Evolutionary conservation across 805 yeast species (phyloP).

Genomic region (Ascoidea rubescens): DNA sequence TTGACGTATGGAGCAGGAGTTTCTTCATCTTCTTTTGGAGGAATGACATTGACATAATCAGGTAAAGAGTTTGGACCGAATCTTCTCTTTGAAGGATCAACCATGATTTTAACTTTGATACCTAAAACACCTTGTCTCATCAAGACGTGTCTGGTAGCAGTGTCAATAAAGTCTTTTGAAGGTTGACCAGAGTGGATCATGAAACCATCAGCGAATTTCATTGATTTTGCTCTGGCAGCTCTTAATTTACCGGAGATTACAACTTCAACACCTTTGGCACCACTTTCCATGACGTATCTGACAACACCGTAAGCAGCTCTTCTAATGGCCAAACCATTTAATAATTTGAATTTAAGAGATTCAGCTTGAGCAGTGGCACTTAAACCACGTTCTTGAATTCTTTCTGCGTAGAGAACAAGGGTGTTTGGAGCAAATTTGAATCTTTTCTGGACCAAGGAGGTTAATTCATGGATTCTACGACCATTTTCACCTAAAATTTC

Average conservation of each 20-base stretch:
- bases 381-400: conserved; percentile 98
- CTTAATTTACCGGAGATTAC: conserved; percentile 99
- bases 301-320: conserved; percentile 99
- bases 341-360: conserved; percentile 94
- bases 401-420: conserved; percentile 92
- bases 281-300: conserved; percentile 99
- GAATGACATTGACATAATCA: conserved; percentile 83
- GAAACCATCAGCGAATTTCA: conserved; percentile 99
- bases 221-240: conserved; percentile 99
- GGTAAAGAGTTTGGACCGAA: conserved; percentile 87
- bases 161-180: conserved; percentile 95
- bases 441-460: conserved; percentile 96
- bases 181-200: conserved; percentile 99
- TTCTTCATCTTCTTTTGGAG: conserved; percentile 88
- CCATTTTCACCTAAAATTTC: conserved; percentile 99
- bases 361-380: conserved; percentile 99
- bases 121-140: conserved; percentile 99
- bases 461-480: conserved; percentile 98
- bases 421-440: conserved; percentile 92
- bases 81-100: conserved; percentile 85
- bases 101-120: conserved; percentile 98
- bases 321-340: conserved; percentile 98
- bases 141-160: conserved; percentile 98
- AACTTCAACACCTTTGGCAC: conserved; percentile 99
- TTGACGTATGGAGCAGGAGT: conserved; percentile 72